Evolutionary conservation across 2,329 filamentous ascomycete genomes (phyloP), one percentile per base, ranked within the genome.

Genomic region (Aspergillus sp.): DNA sequence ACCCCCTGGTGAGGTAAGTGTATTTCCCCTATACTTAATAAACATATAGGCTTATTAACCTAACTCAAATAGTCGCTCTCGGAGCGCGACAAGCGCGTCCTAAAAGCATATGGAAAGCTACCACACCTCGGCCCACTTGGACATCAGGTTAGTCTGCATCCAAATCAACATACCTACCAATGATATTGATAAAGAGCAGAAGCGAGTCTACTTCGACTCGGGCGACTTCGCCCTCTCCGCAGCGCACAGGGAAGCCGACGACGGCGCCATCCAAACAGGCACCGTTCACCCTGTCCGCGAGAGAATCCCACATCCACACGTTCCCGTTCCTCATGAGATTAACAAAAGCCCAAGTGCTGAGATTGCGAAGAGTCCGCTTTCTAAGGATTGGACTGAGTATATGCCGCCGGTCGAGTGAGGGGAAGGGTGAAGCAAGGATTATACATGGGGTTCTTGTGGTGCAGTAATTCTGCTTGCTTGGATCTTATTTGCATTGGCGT

Each of bases 151-250:
- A 66, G 61, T 5, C 19, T 42, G 4, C 3, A 22, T 0, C 30
- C 62, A 37, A 30, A 40, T 39, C 37, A 45, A 17, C 34, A n/a
- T 8, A 37, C 9, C 15, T 45, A n/a, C 27, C 27, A 46, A 30
- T 51, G 24, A 19, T 52, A 49, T 60, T 48, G 64, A 19, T 30
- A 54, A 54, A 34, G 17, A 11, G 22, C 48, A 71, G 68, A 52
- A 69, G 53, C 65, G 66, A 41, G 67, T 45, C 9, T 70, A 70
- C 57, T 71, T 69, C 52, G 68, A 71, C 59, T 70, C 69, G 8
- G 67, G 67, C 39, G 69, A 71, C 57, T 66, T 64, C 27, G 67
- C 68, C 54, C 61, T 70, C 59, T 66, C 66, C 20, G 56, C 66
- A 17, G 60, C 65, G 51, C 15, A 66, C 41, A 54, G 44, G 20